Base-by-base conservation (phyloP, 2,329 filamentous ascomycete species). In the Knufia fluminis region DNA sequence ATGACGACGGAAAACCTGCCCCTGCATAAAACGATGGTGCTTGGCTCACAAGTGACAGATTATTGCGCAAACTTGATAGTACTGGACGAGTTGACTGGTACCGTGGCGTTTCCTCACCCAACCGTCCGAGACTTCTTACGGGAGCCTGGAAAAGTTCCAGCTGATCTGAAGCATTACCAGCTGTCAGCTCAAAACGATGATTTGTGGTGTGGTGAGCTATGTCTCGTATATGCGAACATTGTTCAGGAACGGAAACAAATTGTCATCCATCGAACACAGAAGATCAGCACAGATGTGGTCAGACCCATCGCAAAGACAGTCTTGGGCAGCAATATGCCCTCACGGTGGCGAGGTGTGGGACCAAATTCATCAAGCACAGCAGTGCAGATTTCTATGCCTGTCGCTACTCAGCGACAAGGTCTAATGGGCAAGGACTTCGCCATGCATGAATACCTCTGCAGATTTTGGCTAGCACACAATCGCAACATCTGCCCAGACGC, bases 41-140 rank as follows among this genome's bases (percentile, higher is more conserved):
- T 43, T 3, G 23, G 14, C 40, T 3, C 17, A 10, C 24, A 17
- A 8, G 40, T 43, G 2, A 16, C 16, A 2, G 40, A 43, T 4
- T 43, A 43, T 26, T 43, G 40, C 23, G 40, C 40, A 6, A 43
- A 43, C 22, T 22, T 43, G 9, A 22, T 43, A 12, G 40, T 14
- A n/a, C 20, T 43, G 9, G 24, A 43, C 19, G 8, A 43, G 3
- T 22, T 26, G 2, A 26, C 20, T 10, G 40, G 40, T n/a, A 26
- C 40, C 7, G 40, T 43, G 14, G 26, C 24, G 4, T 43, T 43
- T 22, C 40, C 40, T 43, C 40, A 43, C 19, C 40, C 40, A 23
- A 43, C 40, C 12, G 40, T 43, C 3, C 23, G n/a, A n/a, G 40
- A 43, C 10, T 43, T 43, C 16, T 23, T 43, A 17, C 22, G 23